phyloP scores from a whole-genome alignment of 164 flowering plant species.

The Macadamia integrifolia region DNA sequence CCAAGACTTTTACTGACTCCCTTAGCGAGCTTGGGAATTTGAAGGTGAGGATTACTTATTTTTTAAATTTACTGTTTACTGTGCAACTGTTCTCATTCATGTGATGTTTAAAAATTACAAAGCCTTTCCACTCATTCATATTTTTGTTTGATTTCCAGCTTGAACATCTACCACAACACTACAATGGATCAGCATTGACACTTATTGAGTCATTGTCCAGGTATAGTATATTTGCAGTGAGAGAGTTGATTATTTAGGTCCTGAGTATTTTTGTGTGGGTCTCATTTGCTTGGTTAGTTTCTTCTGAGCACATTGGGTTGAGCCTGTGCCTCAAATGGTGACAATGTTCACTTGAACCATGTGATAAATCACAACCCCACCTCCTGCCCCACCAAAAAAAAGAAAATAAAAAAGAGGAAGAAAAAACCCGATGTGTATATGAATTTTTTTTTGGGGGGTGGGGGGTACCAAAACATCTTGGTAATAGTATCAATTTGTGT shows the following conservation, averaged over 20 bases:
- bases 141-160: slow-evolving; percentile 47
- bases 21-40: slow-evolving; percentile 97
- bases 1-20: slow-evolving; percentile 78
- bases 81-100: not conserved
- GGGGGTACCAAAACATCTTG: too few relatives aligned
- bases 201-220: slow-evolving; percentile 95
- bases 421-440: too few relatives aligned
- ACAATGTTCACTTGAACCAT: too few relatives aligned
- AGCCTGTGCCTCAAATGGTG: too few relatives aligned
- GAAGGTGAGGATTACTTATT: slow-evolving; percentile 37
- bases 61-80: not conserved
- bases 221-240: slow-evolving; percentile 29
- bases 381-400: too few relatives aligned
- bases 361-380: too few relatives aligned
- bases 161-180: slow-evolving; percentile 78
- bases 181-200: slow-evolving; percentile 87
- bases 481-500: not conserved
- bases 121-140: not conserved
- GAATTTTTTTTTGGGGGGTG: too few relatives aligned
- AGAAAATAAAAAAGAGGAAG: too few relatives aligned
- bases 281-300: too few relatives aligned
- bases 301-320: too few relatives aligned
- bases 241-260: not conserved
- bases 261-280: not conserved
- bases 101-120: not conserved